Percentiles rank a stretch among this genome's conserved stretches.
Evolutionary conservation across 176 grass and related monocot species (phyloP).

Genomic region (Cymbopogon citratus): DNA sequence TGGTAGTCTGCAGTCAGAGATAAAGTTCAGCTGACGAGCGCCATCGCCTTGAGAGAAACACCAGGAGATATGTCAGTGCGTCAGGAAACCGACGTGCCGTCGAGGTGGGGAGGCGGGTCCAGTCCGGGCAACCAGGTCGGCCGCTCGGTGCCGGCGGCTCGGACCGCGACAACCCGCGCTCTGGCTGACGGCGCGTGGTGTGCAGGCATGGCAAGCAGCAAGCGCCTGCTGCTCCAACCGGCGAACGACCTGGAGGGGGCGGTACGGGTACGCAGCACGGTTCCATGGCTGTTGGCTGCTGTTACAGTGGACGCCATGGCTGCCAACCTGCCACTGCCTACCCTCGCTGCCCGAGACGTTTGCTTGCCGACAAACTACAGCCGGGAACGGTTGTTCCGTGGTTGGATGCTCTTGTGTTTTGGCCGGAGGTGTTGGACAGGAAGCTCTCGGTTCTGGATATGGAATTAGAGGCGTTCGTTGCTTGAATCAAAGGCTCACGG

Average conservation of each 20-base stretch:
- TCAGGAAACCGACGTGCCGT: conserved; percentile 78
- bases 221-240: conserved; percentile 11
- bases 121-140: conserved; percentile 70
- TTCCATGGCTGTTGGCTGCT: conserved; percentile 23
- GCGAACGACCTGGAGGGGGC: conserved; percentile 11
- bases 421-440: not conserved
- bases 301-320: conserved; percentile 41
- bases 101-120: conserved; percentile 73
- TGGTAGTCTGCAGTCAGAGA: conserved; percentile 36
- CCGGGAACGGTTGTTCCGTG: not conserved
- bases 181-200: not conserved
- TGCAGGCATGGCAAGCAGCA: not conserved
- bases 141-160: conserved; percentile 43
- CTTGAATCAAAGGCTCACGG: not conserved
- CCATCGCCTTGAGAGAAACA: not conserved
- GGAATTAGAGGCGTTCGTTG: conserved; percentile 35
- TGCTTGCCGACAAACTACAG: not conserved
- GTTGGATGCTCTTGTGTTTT: not conserved
- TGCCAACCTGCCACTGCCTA: conserved; percentile 1
- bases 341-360: not conserved
- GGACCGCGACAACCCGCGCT: conserved; percentile 23
- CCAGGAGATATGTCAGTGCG: not conserved
- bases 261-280: not conserved
- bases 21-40: not conserved
- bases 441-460: conserved; percentile 35